Conservation (phyloP, 306 rosid genomes). For the Fagus crenata region DNA sequence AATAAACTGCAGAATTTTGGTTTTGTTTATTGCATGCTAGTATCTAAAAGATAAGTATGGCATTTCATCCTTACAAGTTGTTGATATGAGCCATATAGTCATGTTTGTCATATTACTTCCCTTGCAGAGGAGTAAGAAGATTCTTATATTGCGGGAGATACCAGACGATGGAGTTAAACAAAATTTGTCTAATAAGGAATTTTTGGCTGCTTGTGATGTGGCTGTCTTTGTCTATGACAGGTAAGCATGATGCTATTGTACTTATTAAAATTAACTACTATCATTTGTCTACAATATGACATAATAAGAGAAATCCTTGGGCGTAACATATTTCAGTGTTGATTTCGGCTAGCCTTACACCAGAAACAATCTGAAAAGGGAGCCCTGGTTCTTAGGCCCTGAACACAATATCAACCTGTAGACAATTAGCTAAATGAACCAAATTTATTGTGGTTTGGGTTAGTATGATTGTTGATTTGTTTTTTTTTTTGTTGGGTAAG, state of each 20-base stretch:
- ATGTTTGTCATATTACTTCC: slow-evolving; percentile 29
- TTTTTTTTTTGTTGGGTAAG: background rate
- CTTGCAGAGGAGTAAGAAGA: slow-evolving; percentile 65
- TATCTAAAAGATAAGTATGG: background rate
- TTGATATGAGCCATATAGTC: slow-evolving; percentile 28
- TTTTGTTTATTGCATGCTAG: background rate
- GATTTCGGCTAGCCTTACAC: background rate
- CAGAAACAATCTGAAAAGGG: background rate
- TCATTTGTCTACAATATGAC: slow-evolving; percentile 6
- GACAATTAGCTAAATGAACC: background rate
- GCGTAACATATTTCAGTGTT: background rate
- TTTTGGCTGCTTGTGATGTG: slow-evolving; percentile 83
- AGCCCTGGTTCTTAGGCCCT: background rate
- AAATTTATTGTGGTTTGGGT: background rate
- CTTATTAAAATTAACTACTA: background rate
- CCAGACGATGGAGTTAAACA: slow-evolving; percentile 63
- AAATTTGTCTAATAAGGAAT: slow-evolving; percentile 56
- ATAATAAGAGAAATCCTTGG: background rate
- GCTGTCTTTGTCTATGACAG: slow-evolving; percentile 88
- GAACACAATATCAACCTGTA: background rate
- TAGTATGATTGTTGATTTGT: background rate
- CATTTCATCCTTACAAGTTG: slow-evolving; percentile 1
- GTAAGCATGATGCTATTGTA: slow-evolving; percentile 37
- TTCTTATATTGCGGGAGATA: slow-evolving; percentile 85
- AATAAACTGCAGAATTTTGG: background rate